Evolutionary conservation across 2,329 filamentous ascomycete species (phyloP).

Genomic region (Scedosporium apiospermum): DNA sequence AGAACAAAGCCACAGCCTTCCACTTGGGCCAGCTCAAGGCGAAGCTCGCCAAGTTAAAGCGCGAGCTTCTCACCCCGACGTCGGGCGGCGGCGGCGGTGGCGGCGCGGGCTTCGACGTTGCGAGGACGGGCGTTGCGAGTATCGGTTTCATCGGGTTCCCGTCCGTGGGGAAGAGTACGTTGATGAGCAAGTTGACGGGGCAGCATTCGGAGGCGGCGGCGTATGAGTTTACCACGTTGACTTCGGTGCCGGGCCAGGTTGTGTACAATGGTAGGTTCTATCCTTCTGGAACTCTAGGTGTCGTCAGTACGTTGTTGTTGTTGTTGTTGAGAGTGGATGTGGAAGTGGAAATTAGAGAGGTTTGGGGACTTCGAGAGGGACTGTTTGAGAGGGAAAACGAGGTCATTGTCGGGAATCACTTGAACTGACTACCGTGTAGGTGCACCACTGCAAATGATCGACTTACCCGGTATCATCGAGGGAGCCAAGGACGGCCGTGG

Average conservation of each 20-base stretch:
- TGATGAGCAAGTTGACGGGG: slow-evolving; percentile 90
- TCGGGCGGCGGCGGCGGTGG: slow-evolving; percentile 77
- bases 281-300: too few species aligned
- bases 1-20: slow-evolving; percentile 92
- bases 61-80: slow-evolving; percentile 81
- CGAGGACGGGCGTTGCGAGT: slow-evolving; percentile 92
- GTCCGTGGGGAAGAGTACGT: slow-evolving; percentile 94
- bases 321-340: neutral
- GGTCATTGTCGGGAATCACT: neutral
- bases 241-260: slow-evolving; percentile 93
- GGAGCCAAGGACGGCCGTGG: slow-evolving; percentile 97
- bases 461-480: slow-evolving; percentile 97
- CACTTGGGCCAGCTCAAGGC: slow-evolving; percentile 96
- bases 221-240: slow-evolving; percentile 98
- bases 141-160: slow-evolving; percentile 97
- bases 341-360: neutral
- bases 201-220: slow-evolving; percentile 96
- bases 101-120: slow-evolving; percentile 90
- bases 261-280: slow-evolving; percentile 65
- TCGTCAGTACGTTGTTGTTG: too few species aligned
- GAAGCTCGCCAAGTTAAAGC: slow-evolving; percentile 95
- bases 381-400: neutral
- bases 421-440: slow-evolving; percentile 27
- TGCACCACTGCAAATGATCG: slow-evolving; percentile 95
- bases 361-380: neutral